Percentiles rank a stretch among this genome's conserved stretches.
Evolutionary conservation across 805 yeast genomes (phyloP).

Genomic region (Starmerella roubikii): DNA sequence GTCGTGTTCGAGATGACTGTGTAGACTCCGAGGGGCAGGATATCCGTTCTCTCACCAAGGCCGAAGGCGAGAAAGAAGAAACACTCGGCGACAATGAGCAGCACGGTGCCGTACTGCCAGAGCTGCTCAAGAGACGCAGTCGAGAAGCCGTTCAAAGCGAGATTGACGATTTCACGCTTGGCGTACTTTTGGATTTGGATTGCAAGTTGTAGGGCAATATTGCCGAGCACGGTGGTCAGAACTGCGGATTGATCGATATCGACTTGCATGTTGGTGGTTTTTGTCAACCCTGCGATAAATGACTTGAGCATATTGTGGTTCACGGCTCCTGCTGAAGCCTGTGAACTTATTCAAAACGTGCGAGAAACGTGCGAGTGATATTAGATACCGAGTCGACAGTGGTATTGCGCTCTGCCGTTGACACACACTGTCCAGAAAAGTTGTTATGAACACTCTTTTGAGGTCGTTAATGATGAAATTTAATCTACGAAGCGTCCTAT

Average conservation of each 20-base stretch:
- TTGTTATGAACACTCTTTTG: too few species aligned
- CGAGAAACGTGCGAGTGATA: too few species aligned
- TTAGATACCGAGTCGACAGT: too few species aligned
- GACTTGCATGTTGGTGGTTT: not conserved
- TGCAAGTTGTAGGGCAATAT: constrained; percentile 29
- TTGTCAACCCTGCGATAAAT: not conserved
- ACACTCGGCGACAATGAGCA: constrained; percentile 35
- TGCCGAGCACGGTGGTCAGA: constrained; percentile 23
- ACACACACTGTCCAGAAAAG: too few species aligned
- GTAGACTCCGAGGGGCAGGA: constrained; percentile 38
- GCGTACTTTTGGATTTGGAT: constrained; percentile 32
- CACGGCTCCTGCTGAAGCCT: too few species aligned
- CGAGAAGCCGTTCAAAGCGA: constrained; percentile 18
- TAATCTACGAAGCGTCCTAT: too few species aligned
- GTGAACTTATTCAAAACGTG: too few species aligned
- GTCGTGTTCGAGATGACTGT: constrained; percentile 36
- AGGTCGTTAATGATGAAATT: too few species aligned
- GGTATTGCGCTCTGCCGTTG: too few species aligned
- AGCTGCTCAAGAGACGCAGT: constrained; percentile 15
- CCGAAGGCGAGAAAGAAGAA: constrained; percentile 40
- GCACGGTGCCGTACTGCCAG: constrained; percentile 33
- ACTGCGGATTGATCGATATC: constrained; percentile 8
- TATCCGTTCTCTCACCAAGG: constrained; percentile 34
- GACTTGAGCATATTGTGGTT: too few species aligned
- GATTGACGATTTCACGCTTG: constrained; percentile 23